Base-by-base conservation (phyloP, 2,329 filamentous ascomycete species). In the Microcera coccophila region DNA sequence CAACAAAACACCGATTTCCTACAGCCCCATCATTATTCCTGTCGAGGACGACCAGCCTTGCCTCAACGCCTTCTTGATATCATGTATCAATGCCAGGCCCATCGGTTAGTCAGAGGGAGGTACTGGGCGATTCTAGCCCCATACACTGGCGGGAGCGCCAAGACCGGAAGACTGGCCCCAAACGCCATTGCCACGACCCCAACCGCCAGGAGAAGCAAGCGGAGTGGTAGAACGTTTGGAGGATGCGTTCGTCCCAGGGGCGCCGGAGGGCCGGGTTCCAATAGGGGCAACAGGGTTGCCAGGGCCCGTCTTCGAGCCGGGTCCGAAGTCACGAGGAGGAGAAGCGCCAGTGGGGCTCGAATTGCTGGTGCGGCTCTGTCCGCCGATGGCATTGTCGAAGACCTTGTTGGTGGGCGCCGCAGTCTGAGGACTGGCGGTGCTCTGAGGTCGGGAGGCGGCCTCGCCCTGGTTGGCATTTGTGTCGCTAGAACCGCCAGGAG, bases 111-210 rank as follows among this genome's bases (percentile, higher is more conserved):
- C n/a, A n/a, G n/a, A n/a, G n/a, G n/a, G n/a, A n/a, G n/a, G n/a
- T n/a, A n/a, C n/a, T n/a, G n/a, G n/a, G n/a, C 14, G 3, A 20
- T 41, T 36, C 40, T 83, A 96, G 57, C 90, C 90, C 90, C 90
- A 97, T 55, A 96, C 91, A 52, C 89, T 94, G 52, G 90, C 90
- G 65, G 94, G 89, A 48, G 90, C 86, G 52, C 90, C 87, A 48
- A 94, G 81, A 38, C 82, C 81, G 52, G 83, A 87, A 60, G 87
- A 88, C 59, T 83, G 84, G 46, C 89, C 87, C 90, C 90, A 95
- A 35, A 91, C 87, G 29, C 83, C 85, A 52, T 83, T 84, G 53
- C 86, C 85, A 61, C 82, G 84, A 42, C 86, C 83, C 90, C 90
- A 95, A 47, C 82, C 80, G 15, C 84, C 74, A 11, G 90, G 90